A percentile compares a stretch with the other conserved stretches of the same genome.
Evolutionary conservation across 441 rosid genomes (phyloP).

Genomic region (Aleurites moluccanus): DNA sequence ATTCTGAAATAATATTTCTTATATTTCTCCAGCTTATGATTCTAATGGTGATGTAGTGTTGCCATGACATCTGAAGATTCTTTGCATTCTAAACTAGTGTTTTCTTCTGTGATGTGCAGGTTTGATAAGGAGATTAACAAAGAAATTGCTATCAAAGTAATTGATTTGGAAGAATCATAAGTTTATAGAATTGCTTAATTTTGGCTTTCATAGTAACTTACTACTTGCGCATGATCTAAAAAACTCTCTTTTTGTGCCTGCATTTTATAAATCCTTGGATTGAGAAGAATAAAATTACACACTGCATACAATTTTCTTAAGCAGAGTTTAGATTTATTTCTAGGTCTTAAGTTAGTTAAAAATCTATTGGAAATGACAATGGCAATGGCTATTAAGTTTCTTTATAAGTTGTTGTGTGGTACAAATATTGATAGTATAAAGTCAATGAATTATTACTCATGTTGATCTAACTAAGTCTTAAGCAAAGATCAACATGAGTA

Average conservation of each 20-base stretch:
- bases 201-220: not conserved
- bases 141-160: conserved; percentile 98
- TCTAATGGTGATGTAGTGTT: conserved; percentile 2
- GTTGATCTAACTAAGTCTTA: too few relatives aligned
- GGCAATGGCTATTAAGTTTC: not conserved
- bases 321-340: not conserved
- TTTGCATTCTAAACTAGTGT: not conserved
- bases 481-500: conserved; percentile 10
- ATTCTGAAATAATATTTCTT: too few relatives aligned
- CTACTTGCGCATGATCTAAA: not conserved
- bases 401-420: not conserved
- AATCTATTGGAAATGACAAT: not conserved
- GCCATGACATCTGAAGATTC: not conserved
- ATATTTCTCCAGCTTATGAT: too few relatives aligned
- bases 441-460: not conserved
- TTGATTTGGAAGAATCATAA: conserved; percentile 99
- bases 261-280: not conserved
- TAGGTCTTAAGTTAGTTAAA: not conserved
- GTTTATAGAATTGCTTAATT: conserved; percentile 28
- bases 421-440: not conserved
- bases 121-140: conserved; percentile 92
- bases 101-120: conserved; percentile 50
- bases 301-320: not conserved
- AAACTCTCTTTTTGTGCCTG: not conserved
- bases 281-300: not conserved